Base-by-base conservation (phyloP, 495 filamentous ascomycete genomes). In the Recurvomyces mirabilis region DNA sequence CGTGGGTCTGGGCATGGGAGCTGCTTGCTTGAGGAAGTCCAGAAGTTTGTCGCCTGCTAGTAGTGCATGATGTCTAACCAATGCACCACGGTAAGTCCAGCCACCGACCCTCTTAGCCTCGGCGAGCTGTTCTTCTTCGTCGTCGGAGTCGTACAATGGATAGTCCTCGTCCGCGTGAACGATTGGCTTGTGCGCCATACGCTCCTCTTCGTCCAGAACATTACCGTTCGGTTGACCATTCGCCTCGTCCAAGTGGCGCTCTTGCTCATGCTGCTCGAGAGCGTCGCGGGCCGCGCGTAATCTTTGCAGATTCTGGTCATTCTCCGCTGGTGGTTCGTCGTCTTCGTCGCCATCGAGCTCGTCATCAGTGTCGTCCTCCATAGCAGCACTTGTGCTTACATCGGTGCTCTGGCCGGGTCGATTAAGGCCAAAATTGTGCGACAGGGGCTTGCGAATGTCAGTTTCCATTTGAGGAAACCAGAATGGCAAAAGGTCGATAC, bases 381-480 rank as follows among this genome's bases (percentile, higher is more conserved):
- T 21, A 21, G 56, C 59, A 9, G 51, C 58, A 21, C 81, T 84
- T 9, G 83, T 87, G 17, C 81, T 84, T 22, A 78, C 71, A 18
- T 75, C 81, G 4, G 77, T 77, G 38, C 81, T 87, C 14, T 84
- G 75, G 12, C 72, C 73, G 1, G 81, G 79, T 23, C 88, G 71
- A 53, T 83, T 74, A 55, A 99, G 96, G 48, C 91, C 91, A 55
- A 94, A 95, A 42, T 76, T 72, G 47, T 84, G 84, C 0, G 77
- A 83, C 14, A 74, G 70, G 0, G 91, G 87, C 65, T 99, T 99
- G 50, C 89, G 83, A 58, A 99, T 99, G 56, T 99, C 91, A 30
- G 87, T 77, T 51, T 87, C 83, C 93, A 99, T 99, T 64, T 99
- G 91, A 0, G 91, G 91, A 67, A 87, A 81, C 91, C 91, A 99